Evolutionary conservation across 1,284 basidiomycete species (phyloP).

Genomic region (Heimioporus punctisporus): DNA sequence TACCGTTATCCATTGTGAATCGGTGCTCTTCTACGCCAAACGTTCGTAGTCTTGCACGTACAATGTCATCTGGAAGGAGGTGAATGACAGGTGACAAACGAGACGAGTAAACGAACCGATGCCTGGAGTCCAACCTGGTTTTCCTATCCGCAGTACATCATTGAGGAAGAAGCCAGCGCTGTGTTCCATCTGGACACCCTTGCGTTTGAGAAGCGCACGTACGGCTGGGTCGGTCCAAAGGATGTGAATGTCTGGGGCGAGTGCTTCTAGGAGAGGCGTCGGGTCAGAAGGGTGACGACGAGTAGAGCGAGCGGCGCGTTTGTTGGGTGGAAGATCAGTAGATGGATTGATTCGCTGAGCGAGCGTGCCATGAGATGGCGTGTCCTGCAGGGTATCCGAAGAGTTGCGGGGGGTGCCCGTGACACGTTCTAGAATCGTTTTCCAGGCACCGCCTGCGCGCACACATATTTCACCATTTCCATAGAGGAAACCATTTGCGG

Average conservation of each 20-base stretch:
- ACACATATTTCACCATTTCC: constrained; percentile 47
- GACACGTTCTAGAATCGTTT: constrained; percentile 34
- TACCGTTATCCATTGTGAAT: constrained; percentile 56
- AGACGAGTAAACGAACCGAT: constrained; percentile 41
- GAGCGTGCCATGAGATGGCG: background rate
- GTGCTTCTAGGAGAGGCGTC: constrained; percentile 53
- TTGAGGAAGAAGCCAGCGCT: constrained; percentile 72
- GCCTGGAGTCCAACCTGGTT: constrained; percentile 53
- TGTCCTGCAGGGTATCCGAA: background rate
- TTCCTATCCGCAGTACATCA: constrained; percentile 61
- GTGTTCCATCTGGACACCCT: constrained; percentile 53
- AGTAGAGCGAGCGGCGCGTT: background rate
- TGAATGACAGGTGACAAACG: background rate
- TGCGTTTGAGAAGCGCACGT: constrained; percentile 48
- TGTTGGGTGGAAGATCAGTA: background rate
- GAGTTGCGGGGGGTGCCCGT: constrained; percentile 8
- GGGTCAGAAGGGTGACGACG: constrained; percentile 39
- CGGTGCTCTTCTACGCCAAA: constrained; percentile 71
- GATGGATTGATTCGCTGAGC: constrained; percentile 2
- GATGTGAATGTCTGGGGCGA: constrained; percentile 59
- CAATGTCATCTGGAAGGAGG: constrained; percentile 50
- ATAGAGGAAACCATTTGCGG: constrained; percentile 1
- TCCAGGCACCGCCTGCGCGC: constrained; percentile 61
- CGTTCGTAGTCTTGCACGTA: constrained; percentile 66
- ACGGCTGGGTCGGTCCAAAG: constrained; percentile 63